A percentile compares a stretch with the other conserved stretches of the same genome.
phyloP scores from a whole-genome alignment of 2,329 filamentous ascomycete species.

The Penicillium hesseltinei region DNA sequence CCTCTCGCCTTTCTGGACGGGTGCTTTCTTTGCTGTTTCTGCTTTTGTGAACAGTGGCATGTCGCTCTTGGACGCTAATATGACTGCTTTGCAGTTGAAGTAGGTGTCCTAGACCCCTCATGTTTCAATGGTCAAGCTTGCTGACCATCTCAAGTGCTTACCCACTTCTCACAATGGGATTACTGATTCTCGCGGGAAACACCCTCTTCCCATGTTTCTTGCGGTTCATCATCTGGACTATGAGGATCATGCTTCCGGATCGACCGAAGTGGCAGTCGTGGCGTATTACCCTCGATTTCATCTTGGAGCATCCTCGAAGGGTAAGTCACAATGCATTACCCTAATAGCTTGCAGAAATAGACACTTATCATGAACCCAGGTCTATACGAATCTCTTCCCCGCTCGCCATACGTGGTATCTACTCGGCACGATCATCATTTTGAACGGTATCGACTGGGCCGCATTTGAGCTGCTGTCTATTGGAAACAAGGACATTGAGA shows the following conservation, averaged over 20 bases:
- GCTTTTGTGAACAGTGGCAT: constrained; percentile 58
- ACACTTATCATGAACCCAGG: constrained; percentile 19
- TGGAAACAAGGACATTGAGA: constrained; percentile 56
- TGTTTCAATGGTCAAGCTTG: neutral
- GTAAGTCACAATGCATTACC: constrained; percentile 15
- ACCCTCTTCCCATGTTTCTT: constrained; percentile 65
- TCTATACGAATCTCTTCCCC: constrained; percentile 56
- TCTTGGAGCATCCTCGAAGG: constrained; percentile 36
- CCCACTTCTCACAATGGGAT: constrained; percentile 50
- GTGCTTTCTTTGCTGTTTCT: constrained; percentile 53
- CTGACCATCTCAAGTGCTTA: constrained; percentile 33
- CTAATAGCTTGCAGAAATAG: neutral
- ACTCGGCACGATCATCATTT: constrained; percentile 57
- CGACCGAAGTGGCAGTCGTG: constrained; percentile 29
- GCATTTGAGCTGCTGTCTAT: constrained; percentile 66
- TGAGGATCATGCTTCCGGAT: constrained; percentile 34
- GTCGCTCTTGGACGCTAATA: constrained; percentile 54
- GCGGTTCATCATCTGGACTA: constrained; percentile 58
- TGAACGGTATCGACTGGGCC: constrained; percentile 64
- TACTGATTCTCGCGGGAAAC: constrained; percentile 63
- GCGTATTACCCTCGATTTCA: constrained; percentile 35
- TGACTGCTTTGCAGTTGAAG: constrained; percentile 47
- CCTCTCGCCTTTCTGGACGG: constrained; percentile 50
- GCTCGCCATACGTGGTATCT: constrained; percentile 65
- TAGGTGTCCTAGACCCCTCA: constrained; percentile 6